Percentiles rank a stretch among this genome's conserved stretches.
phyloP scores from a whole-genome alignment of 257 asterid genomes.

The Gentiana dahurica region DNA sequence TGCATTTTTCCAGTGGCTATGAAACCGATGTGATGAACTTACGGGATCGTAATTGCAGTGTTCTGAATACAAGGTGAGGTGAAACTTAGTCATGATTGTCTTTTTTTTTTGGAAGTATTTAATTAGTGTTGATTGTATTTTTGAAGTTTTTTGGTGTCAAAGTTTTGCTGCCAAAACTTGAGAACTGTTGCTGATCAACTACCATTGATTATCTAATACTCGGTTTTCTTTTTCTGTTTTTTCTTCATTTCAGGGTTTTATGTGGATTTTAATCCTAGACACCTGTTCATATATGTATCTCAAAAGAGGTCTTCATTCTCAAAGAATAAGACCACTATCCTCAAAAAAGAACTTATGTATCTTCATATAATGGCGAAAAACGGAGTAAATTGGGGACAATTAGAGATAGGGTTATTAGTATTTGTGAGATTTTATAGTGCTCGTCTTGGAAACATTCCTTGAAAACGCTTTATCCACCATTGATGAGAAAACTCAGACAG shows the following conservation, averaged over 20 bases:
- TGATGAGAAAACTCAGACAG: conserved; percentile 34
- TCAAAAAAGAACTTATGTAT: conserved; percentile 18
- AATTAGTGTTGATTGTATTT: no score
- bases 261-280: conserved; percentile 22
- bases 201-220: no score
- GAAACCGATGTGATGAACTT: no score
- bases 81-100: no score
- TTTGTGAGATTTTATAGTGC: conserved; percentile 41
- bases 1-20: no score
- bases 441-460: conserved; percentile 61
- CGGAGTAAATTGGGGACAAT: conserved; percentile 25
- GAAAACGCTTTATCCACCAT: conserved; percentile 45
- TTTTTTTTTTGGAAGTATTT: no score
- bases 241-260: conserved; percentile 29
- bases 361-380: conserved; percentile 16
- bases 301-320: conserved; percentile 21
- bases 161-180: no score
- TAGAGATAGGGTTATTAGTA: conserved; percentile 25
- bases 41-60: no score
- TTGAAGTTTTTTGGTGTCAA: no score
- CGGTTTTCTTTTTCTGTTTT: no score
- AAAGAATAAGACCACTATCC: conserved; percentile 23
- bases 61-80: no score
- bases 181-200: no score
- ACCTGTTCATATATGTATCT: conserved; percentile 18